Base-by-base conservation (phyloP, 2,329 filamentous ascomycete species). In the Phaeophleospora eucalypticola region DNA sequence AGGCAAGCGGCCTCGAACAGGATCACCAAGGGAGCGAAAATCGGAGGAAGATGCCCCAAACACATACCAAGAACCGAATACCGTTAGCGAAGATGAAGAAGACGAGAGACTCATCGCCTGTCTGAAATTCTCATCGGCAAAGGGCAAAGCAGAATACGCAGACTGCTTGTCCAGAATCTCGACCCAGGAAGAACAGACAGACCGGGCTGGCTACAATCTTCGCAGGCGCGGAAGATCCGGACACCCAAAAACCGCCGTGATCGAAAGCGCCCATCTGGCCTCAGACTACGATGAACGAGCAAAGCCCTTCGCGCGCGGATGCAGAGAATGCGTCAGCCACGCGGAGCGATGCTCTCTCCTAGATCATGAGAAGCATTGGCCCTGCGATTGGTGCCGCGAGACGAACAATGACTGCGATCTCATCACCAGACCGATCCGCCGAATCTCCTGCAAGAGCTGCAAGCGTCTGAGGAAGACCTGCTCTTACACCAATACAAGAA, bases 391-490 rank as follows among this genome's bases (percentile, higher is more conserved):
- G 12, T 72, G 70, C 45, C 45, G 36, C 4, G 59, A 59, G 2
- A 57, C 63, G 32, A 53, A 52, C 3, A 39, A 61, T 12, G 63
- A 67, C 12, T 72, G 70, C 47, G 62, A 69, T 14, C 55, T 69
- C 2, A 60, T 67, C 29, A 58, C 55, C 3, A 42, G 60, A 21
- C 65, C 68, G 2, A 44, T 40, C 17, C 56, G 54, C 21, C 70
- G 71, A 41, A 60, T 56, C 14, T 38, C 57, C 2, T 71, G 69
- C 46, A 62, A 68, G 37, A 44, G 43, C 17, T 71, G 68, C 53
- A 65, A 58, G 34, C 43, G 54, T 4, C 56, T 54, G 6, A 60
- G 54, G 34, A 20, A 49, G 2, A 24, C 38, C 3, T 71, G 69
- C 49, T 70, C 68, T 0, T 71, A 68, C 52, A 54, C 37, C 1